Base-by-base conservation (phyloP, 2,329 filamentous ascomycete genomes). In the Xylariaceae sp. region DNA sequence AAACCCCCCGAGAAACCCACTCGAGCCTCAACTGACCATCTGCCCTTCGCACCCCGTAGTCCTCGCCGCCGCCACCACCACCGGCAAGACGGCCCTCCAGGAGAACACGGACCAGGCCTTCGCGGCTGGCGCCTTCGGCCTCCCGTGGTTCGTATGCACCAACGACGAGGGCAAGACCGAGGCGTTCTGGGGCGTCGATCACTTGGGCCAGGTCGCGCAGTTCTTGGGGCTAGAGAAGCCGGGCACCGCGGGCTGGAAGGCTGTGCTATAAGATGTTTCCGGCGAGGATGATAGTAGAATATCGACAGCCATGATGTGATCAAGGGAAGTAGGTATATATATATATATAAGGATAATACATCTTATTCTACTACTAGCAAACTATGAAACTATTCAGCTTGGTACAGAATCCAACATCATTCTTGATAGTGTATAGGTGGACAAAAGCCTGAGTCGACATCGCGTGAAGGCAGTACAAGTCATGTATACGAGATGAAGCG, bases 151-250 rank as follows among this genome's bases (percentile, higher is more conserved):
- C 38, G 56, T 55, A 9, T 67, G 64, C 51, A 63, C 61, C 19
- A 61, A 63, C 34, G 24, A 39, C 1, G 36, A 40, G 13, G 57
- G 63, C 9, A 36, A 60, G 38, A 62, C 43, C 4, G 60, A 68
- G 24, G 56, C 57, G 2, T 68, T 66, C 50, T 67, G 60, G 57
- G 65, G 66, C 8, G 61, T 67, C 7, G 65, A 67, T 47, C 65
- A 66, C 38, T 33, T 69, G 9, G 64, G 63, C 3, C 60, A 61
- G 31, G 59, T 67, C 26, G 42, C 52, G 3, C 54, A 55, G 33
- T 68, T 67, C 35, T 46, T 68, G 13, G 58, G 53, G 3, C 42
- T 67, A 24, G 50, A 56, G 38, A 55, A 48, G 46, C 55, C 59
- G 7, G 31, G 36, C 4, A 29, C 43, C 9, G 49, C 49, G 2